Percentiles rank a stretch among this genome's conserved stretches.
Conservation (phyloP, 768 basidiomycete species). For the Cytidiella melzeri region DNA sequence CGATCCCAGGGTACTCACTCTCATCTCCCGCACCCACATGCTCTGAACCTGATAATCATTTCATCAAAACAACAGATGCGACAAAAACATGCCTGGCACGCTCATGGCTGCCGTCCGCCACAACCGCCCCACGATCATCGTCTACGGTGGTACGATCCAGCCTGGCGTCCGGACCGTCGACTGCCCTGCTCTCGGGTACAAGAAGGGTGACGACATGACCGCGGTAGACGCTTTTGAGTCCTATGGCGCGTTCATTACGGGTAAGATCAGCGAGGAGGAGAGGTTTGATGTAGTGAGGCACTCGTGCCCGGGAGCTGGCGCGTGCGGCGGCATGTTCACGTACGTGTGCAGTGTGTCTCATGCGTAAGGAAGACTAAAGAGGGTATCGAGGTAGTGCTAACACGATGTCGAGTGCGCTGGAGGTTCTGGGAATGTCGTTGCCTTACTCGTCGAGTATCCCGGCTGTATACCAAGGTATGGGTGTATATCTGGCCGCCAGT, state of each 20-base stretch:
- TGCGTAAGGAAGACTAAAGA: background rate
- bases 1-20: constrained; percentile 62
- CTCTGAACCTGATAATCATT: background rate
- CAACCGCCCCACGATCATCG: constrained; percentile 82
- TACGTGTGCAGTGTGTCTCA: constrained; percentile 24
- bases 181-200: constrained; percentile 71
- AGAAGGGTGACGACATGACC: constrained; percentile 79
- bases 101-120: constrained; percentile 82
- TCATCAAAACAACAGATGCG: constrained; percentile 38
- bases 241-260: constrained; percentile 72
- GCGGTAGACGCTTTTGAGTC: constrained; percentile 84
- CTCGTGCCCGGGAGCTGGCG: constrained; percentile 80
- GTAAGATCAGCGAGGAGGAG: constrained; percentile 74
- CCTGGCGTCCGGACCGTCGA: constrained; percentile 71
- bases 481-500: background rate
- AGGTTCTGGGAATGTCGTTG: constrained; percentile 79
- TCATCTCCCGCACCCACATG: background rate
- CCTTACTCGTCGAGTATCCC: constrained; percentile 80
- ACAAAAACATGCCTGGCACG: constrained; percentile 92
- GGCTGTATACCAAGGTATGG: constrained; percentile 59
- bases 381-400: constrained; percentile 47
- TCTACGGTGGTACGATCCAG: constrained; percentile 82
- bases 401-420: constrained; percentile 82
- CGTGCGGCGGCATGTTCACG: constrained; percentile 89
- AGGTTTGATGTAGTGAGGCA: constrained; percentile 80